phyloP scores from a whole-genome alignment of 2,329 filamentous ascomycete genomes.

The Aspergillus puulaauensis region DNA sequence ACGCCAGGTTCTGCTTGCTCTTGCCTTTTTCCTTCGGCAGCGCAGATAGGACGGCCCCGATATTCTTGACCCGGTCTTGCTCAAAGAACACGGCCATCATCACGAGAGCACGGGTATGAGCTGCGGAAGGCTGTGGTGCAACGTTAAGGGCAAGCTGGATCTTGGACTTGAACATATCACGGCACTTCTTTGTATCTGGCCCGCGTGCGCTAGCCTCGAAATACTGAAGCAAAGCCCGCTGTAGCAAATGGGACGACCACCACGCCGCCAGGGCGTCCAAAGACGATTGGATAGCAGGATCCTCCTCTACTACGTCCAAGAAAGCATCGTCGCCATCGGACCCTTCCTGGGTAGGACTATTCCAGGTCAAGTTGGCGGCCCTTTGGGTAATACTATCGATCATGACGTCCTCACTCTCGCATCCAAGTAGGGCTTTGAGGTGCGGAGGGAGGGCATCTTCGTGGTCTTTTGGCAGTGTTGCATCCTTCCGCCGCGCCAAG shows the following conservation, averaged over 20 bases:
- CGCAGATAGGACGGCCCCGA: constrained; percentile 54
- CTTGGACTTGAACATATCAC: constrained; percentile 48
- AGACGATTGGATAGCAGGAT: constrained; percentile 79
- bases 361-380: constrained; percentile 87
- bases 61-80: constrained; percentile 50
- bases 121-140: constrained; percentile 75
- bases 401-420: constrained; percentile 80
- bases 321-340: constrained; percentile 64
- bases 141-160: constrained; percentile 69
- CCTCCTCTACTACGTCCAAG: constrained; percentile 81
- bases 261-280: constrained; percentile 89
- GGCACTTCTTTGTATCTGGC: constrained; percentile 40
- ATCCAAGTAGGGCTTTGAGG: constrained; percentile 70
- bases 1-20: constrained; percentile 31
- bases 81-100: constrained; percentile 61
- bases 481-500: constrained; percentile 66
- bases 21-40: constrained; percentile 44
- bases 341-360: constrained; percentile 70
- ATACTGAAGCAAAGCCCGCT: constrained; percentile 65
- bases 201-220: constrained; percentile 57
- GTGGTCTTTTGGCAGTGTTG: constrained; percentile 48
- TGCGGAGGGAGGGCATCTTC: constrained; percentile 74
- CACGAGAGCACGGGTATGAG: constrained; percentile 59
- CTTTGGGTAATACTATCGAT: constrained; percentile 75
- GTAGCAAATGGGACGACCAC: constrained; percentile 76